These are phyloP conservation scores for Nematodospora anomalae DNA, from an alignment of 1,139 yeast genomes.

Conservation along the genomic window DNA sequence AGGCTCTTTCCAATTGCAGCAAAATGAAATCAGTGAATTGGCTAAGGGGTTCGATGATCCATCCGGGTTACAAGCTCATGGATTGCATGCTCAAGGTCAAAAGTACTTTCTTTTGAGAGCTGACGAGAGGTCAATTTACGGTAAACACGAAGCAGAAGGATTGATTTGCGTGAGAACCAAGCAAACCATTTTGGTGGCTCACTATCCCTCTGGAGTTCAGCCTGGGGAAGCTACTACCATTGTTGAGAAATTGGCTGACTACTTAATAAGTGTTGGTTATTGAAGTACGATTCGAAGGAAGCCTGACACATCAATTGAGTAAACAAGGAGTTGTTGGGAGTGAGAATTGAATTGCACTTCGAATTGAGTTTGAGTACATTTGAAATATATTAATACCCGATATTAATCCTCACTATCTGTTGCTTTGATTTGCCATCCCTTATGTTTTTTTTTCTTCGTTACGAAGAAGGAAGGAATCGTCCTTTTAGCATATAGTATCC, in stretches of 20 bases:
- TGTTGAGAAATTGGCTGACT: slow-evolving; percentile 94
- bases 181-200: slow-evolving; percentile 91
- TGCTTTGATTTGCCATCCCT: too few relatives aligned
- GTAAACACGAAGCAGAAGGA: slow-evolving; percentile 87
- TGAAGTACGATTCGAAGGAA: slow-evolving; percentile 27
- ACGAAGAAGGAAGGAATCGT: too few relatives aligned
- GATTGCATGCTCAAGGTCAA: slow-evolving; percentile 80
- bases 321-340: too few relatives aligned
- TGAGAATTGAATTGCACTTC: too few relatives aligned
- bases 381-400: too few relatives aligned
- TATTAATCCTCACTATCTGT: too few relatives aligned
- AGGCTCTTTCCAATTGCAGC: slow-evolving; percentile 64
- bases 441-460: too few relatives aligned
- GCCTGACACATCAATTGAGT: too few relatives aligned
- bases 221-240: slow-evolving; percentile 95
- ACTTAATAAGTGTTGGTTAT: slow-evolving; percentile 83
- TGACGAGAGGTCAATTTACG: slow-evolving; percentile 91
- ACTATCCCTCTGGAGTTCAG: slow-evolving; percentile 85
- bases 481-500: too few relatives aligned
- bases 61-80: slow-evolving; percentile 73
- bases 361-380: too few relatives aligned
- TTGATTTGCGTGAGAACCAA: slow-evolving; percentile 88
- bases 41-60: slow-evolving; percentile 84
- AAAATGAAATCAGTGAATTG: slow-evolving; percentile 69
- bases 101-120: slow-evolving; percentile 89